phyloP scores from a whole-genome alignment of 2,329 filamentous ascomycete species.

The Cadophora luteo-olivacea region DNA sequence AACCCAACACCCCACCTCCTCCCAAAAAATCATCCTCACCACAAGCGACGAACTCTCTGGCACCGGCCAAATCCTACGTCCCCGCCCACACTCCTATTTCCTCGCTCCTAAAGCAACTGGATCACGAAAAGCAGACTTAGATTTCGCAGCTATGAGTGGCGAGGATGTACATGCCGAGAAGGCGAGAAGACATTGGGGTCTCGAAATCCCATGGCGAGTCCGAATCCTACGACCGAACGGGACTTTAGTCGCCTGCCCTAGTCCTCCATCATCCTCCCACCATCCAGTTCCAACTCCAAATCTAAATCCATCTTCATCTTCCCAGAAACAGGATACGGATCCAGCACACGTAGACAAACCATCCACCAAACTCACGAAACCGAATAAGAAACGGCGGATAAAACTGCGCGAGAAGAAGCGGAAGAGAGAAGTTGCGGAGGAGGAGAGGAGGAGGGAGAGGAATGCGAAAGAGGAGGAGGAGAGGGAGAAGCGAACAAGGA shows the following conservation, averaged over 20 bases:
- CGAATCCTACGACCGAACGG: neutral
- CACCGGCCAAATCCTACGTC: conserved; percentile 48
- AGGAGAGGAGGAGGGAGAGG: conserved; percentile 48
- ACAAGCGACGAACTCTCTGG: conserved; percentile 48
- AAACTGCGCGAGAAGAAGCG: conserved; percentile 52
- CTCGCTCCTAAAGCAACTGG: conserved; percentile 50
- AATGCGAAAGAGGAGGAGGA: conserved; percentile 61
- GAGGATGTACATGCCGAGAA: conserved; percentile 57
- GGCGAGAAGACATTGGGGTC: conserved; percentile 58
- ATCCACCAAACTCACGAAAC: conserved; percentile 49
- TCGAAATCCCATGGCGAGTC: conserved; percentile 67
- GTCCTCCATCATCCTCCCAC: too few species aligned
- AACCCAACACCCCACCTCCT: neutral
- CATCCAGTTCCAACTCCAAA: neutral
- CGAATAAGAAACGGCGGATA: conserved; percentile 66
- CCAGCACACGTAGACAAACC: conserved; percentile 16
- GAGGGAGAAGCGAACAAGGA: conserved; percentile 66
- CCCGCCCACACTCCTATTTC: conserved; percentile 57
- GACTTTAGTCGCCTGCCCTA: too few species aligned
- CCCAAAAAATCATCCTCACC: conserved; percentile 56
- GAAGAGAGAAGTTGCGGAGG: conserved; percentile 46
- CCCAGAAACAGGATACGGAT: too few species aligned
- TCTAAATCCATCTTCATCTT: neutral
- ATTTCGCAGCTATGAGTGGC: conserved; percentile 56
- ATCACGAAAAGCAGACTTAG: conserved; percentile 50